Evolutionary conservation across 1,284 basidiomycete genomes (phyloP).

Genomic region (Waitea zeae): DNA sequence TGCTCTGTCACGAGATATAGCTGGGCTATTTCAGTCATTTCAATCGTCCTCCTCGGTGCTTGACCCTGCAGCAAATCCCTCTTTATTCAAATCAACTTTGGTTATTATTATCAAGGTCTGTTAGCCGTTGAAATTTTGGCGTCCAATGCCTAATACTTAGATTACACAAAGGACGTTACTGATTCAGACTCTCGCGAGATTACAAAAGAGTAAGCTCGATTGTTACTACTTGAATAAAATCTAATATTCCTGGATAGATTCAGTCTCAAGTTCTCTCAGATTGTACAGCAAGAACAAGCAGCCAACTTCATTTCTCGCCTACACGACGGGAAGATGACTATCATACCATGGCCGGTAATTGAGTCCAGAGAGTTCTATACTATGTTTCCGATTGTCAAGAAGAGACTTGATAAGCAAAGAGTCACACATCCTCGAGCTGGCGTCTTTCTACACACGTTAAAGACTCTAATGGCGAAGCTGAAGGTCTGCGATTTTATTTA

Average conservation of each 20-base stretch:
- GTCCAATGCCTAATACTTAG: no score
- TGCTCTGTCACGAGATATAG: slow-evolving; percentile 36
- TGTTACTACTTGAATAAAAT: neutral
- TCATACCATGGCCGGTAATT: slow-evolving; percentile 51
- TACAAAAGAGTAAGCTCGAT: slow-evolving; percentile 26
- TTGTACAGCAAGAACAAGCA: slow-evolving; percentile 40
- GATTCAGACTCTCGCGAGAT: slow-evolving; percentile 39
- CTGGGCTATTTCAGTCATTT: slow-evolving; percentile 44
- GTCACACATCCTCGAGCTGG: slow-evolving; percentile 31
- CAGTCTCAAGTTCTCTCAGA: slow-evolving; percentile 31
- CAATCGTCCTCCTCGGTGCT: slow-evolving; percentile 41
- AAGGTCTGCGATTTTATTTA: slow-evolving; percentile 23
- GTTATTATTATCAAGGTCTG: slow-evolving; percentile 45
- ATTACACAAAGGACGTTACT: slow-evolving; percentile 29
- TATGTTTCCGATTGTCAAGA: slow-evolving; percentile 27
- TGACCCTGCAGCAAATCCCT: slow-evolving; percentile 37
- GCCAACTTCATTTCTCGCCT: slow-evolving; percentile 42
- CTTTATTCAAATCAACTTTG: slow-evolving; percentile 38
- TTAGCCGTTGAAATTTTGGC: neutral
- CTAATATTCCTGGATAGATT: slow-evolving; percentile 19
- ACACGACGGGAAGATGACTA: slow-evolving; percentile 32
- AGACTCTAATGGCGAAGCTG: slow-evolving; percentile 48
- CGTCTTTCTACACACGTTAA: slow-evolving; percentile 36
- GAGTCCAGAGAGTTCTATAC: slow-evolving; percentile 40
- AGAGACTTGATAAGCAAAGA: slow-evolving; percentile 24